Conservation (phyloP, 768 basidiomycete genomes). For the Pulveroboletus sp. region DNA sequence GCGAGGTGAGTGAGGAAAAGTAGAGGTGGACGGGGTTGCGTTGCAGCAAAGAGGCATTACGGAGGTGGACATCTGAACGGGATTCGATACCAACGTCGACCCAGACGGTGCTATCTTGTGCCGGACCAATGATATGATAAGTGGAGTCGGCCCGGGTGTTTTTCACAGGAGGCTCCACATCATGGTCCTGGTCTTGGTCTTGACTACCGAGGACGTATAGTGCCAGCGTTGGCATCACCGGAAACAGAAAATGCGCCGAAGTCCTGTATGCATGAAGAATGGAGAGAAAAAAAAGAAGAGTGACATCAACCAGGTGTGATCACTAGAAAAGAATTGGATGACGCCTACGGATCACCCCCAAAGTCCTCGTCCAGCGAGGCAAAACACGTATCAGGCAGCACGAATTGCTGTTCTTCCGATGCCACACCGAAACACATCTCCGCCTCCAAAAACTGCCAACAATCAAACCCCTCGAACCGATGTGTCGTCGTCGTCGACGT, state of each 20-base stretch:
- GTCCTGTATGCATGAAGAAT: slow-evolving; percentile 28
- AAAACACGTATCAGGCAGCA: slow-evolving; percentile 51
- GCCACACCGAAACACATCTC: slow-evolving; percentile 54
- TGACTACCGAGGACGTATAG: slow-evolving; percentile 46
- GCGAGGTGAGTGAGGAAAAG: slow-evolving; percentile 49
- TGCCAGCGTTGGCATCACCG: slow-evolving; percentile 49
- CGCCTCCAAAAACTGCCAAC: slow-evolving; percentile 44
- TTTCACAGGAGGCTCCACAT: slow-evolving; percentile 13
- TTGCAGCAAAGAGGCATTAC: slow-evolving; percentile 55
- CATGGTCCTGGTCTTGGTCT: slow-evolving; percentile 5
- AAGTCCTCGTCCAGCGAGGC: slow-evolving; percentile 50
- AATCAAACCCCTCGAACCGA: slow-evolving; percentile 32
- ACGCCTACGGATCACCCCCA: slow-evolving; percentile 26
- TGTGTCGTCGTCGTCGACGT: background rate
- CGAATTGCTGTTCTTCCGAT: slow-evolving; percentile 51
- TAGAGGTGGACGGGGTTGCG: slow-evolving; percentile 46
- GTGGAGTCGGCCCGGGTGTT: background rate
- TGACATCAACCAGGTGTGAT: background rate
- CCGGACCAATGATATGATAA: background rate
- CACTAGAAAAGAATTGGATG: background rate
- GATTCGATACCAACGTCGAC: slow-evolving; percentile 49
- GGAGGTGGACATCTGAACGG: slow-evolving; percentile 52
- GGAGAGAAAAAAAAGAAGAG: no score
- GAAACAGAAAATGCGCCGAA: slow-evolving; percentile 50
- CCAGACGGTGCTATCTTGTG: slow-evolving; percentile 26